Conservation (phyloP, 352 stramenopile species). For the Pythium phragmiticola region DNA sequence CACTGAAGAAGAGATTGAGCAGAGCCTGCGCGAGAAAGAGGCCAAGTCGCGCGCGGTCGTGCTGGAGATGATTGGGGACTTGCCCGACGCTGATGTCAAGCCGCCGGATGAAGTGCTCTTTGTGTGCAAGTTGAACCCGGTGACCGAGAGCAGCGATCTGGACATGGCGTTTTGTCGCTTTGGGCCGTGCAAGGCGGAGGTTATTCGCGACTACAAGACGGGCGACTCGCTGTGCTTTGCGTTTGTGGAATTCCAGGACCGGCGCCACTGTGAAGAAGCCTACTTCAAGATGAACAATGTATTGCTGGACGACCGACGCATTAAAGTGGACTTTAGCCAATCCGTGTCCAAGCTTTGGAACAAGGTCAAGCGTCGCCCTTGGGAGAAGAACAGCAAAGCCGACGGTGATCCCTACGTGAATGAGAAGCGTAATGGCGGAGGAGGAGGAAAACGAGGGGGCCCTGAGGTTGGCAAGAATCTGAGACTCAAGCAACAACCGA, state of each 20-base stretch:
- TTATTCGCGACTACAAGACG: constrained; percentile 97
- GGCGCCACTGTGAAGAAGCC: constrained; percentile 93
- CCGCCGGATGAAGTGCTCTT: constrained; percentile 99
- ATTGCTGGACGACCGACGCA: constrained; percentile 96
- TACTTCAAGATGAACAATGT: constrained; percentile 99
- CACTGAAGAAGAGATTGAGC: constrained; percentile 88
- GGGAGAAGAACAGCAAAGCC: constrained; percentile 58
- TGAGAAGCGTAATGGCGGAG: constrained; percentile 29
- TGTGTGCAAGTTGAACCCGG: constrained; percentile 95
- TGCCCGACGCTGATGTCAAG: constrained; percentile 96
- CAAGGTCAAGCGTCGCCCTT: constrained; percentile 67
- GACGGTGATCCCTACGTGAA: constrained; percentile 43
- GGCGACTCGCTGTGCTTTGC: constrained; percentile 98
- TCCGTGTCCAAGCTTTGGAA: constrained; percentile 98
- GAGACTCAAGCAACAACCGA: constrained; percentile 39
- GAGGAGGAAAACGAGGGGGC: constrained; percentile 17
- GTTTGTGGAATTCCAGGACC: constrained; percentile 98
- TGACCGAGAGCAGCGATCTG: constrained; percentile 92
- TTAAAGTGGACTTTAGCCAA: constrained; percentile 97
- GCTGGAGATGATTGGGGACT: constrained; percentile 98
- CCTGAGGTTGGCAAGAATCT: constrained; percentile 38
- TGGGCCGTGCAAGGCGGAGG: constrained; percentile 88
- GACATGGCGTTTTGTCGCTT: constrained; percentile 95
- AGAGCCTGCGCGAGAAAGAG: constrained; percentile 88
- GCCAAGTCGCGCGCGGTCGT: constrained; percentile 95